These are phyloP conservation scores for Nakaseomyces delphensis DNA, from an alignment of 1,139 yeast genomes.

Conservation along the genomic window DNA sequence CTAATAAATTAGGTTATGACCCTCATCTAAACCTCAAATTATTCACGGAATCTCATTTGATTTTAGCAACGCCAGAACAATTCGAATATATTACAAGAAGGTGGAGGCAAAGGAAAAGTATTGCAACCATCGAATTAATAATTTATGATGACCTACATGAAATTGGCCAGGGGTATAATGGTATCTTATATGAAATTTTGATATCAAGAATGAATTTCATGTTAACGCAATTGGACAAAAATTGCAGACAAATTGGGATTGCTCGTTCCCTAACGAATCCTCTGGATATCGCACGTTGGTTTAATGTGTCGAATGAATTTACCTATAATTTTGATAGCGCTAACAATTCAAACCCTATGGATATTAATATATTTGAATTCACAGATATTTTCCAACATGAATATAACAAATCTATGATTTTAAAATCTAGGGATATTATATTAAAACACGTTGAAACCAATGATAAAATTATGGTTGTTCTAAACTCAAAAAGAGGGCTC, in stretches of 20 bases:
- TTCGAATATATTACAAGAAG: constrained; percentile 65
- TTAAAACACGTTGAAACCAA: not conserved
- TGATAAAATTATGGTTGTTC: constrained; percentile 39
- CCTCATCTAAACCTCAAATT: constrained; percentile 44
- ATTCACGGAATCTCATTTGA: constrained; percentile 51
- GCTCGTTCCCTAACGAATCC: constrained; percentile 66
- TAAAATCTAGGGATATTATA: constrained; percentile 38
- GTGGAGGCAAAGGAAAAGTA: constrained; percentile 70
- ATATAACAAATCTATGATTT: constrained; percentile 42
- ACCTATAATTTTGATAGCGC: constrained; percentile 64
- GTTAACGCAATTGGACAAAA: constrained; percentile 48
- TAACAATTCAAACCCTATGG: constrained; percentile 48
- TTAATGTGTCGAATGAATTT: constrained; percentile 52
- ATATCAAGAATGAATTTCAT: constrained; percentile 67
- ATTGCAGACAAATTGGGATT: constrained; percentile 55
- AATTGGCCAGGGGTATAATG: constrained; percentile 49
- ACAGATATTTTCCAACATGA: constrained; percentile 43
- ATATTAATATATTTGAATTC: constrained; percentile 50
- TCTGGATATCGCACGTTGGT: constrained; percentile 77
- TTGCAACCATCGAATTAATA: constrained; percentile 58
- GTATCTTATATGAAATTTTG: constrained; percentile 58
- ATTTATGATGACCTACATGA: constrained; percentile 72
- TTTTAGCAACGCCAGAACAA: constrained; percentile 73
- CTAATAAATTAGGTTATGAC: constrained; percentile 60
- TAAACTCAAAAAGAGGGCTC: constrained; percentile 30